phyloP scores from a whole-genome alignment of 129 eudicot species.

The Flaveria brownii region DNA sequence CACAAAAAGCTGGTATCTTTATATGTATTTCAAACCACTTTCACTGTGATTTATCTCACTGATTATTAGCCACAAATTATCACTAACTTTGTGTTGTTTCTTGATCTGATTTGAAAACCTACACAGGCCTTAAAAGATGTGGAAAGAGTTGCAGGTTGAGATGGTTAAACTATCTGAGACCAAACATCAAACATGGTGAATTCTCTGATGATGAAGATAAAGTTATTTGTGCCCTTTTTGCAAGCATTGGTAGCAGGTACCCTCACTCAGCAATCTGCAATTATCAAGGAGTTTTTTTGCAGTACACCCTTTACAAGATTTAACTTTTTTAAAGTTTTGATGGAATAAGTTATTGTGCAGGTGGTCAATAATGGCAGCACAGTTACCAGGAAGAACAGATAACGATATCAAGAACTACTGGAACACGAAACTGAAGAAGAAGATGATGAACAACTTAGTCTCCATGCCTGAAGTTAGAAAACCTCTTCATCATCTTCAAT shows the following conservation, averaged over 20 bases:
- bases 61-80: not conserved
- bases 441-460: slow-evolving; percentile 51
- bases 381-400: slow-evolving; percentile 95
- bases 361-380: slow-evolving; percentile 98
- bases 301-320: not conserved
- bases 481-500: slow-evolving; percentile 38
- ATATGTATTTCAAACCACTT: not conserved
- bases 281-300: not conserved
- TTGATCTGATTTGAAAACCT: not conserved
- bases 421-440: slow-evolving; percentile 99
- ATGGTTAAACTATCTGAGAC: slow-evolving; percentile 93
- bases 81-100: slow-evolving; percentile 3
- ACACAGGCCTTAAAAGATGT: slow-evolving; percentile 63
- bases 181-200: slow-evolving; percentile 92
- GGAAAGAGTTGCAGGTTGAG: slow-evolving; percentile 81
- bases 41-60: not conserved
- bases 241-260: slow-evolving; percentile 96
- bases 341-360: slow-evolving; percentile 39
- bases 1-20: slow-evolving; percentile 67
- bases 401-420: slow-evolving; percentile 97
- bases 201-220: slow-evolving; percentile 91
- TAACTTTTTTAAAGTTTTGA: slow-evolving; percentile 7
- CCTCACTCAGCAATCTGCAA: too few species aligned
- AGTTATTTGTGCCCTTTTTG: slow-evolving; percentile 73
- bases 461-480: slow-evolving; percentile 25